Evolutionary conservation across 2,329 filamentous ascomycete species (phyloP).

Genomic region (Clarireedia homoeocarpa): DNA sequence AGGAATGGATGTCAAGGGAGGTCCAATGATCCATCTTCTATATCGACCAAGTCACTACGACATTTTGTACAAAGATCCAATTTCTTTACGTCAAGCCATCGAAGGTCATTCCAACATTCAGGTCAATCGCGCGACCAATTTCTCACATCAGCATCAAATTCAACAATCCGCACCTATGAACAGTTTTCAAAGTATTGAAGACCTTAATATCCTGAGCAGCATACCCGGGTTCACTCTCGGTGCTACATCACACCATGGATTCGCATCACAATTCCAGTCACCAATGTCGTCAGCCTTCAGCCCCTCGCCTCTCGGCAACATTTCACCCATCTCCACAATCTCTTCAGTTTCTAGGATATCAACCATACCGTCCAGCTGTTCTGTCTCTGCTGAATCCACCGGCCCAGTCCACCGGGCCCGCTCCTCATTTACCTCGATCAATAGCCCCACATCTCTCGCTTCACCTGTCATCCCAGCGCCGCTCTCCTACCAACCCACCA

Average conservation of each 20-base stretch:
- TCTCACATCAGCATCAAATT: conserved; percentile 40
- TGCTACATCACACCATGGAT: conserved; percentile 17
- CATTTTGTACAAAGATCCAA: conserved; percentile 65
- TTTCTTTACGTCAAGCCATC: conserved; percentile 18
- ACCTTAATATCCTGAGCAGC: conserved; percentile 19
- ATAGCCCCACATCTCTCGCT: conserved; percentile 10
- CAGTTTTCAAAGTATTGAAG: conserved; percentile 31
- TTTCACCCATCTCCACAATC: conserved; percentile 12
- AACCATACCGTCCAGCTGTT: conserved; percentile 11
- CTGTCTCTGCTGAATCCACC: background rate
- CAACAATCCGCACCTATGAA: conserved; percentile 26
- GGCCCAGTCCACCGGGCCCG: conserved; percentile 6
- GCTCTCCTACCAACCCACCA: no score
- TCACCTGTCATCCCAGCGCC: background rate
- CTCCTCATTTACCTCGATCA: conserved; percentile 13
- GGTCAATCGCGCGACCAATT: conserved; percentile 42
- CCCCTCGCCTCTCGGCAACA: conserved; percentile 20
- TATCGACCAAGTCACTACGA: conserved; percentile 86
- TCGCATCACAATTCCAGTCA: conserved; percentile 18
- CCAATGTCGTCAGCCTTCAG: conserved; percentile 22
- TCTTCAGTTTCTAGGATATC: conserved; percentile 1
- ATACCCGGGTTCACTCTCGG: conserved; percentile 26
- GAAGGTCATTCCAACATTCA: conserved; percentile 36
- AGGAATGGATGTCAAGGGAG: conserved; percentile 34
- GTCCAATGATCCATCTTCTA: conserved; percentile 48